phyloP scores from a whole-genome alignment of 345 rosid species.

The Cardamine occulta region DNA sequence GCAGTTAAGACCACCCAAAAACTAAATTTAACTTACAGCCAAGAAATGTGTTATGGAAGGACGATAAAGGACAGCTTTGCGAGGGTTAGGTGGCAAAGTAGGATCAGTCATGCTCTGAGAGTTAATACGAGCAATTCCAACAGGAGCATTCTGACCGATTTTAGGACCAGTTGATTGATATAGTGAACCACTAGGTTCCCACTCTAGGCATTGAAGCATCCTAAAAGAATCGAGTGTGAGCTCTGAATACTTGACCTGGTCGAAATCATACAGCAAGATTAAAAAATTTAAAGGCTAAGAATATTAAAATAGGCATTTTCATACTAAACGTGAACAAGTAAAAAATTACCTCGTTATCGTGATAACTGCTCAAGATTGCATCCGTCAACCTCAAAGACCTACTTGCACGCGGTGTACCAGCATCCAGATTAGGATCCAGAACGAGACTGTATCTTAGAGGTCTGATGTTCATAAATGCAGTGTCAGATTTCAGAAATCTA shows the following conservation, averaged over 20 bases:
- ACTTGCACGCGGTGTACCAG: slow-evolving; percentile 50
- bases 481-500: slow-evolving; percentile 94
- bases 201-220: slow-evolving; percentile 97
- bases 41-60: slow-evolving; percentile 85
- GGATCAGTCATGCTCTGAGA: slow-evolving; percentile 75
- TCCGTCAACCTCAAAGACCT: slow-evolving; percentile 77
- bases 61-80: slow-evolving; percentile 84
- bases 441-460: slow-evolving; percentile 92
- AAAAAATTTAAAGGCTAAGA: neutral
- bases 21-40: slow-evolving; percentile 65
- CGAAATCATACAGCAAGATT: slow-evolving; percentile 29
- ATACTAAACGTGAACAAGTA: slow-evolving; percentile 18
- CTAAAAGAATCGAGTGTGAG: slow-evolving; percentile 89
- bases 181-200: slow-evolving; percentile 97
- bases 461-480: slow-evolving; percentile 91
- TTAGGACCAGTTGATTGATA: slow-evolving; percentile 61
- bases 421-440: slow-evolving; percentile 73
- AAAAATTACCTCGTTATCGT: slow-evolving; percentile 76
- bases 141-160: slow-evolving; percentile 60
- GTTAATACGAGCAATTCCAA: slow-evolving; percentile 62
- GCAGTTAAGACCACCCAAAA: neutral
- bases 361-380: slow-evolving; percentile 90
- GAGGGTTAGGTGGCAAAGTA: slow-evolving; percentile 87
- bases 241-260: slow-evolving; percentile 94
- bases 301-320: neutral